Percentiles rank a stretch among this genome's conserved stretches.
Evolutionary conservation across 306 rosid genomes (phyloP).

Genomic region (Bauhinia variegata): DNA sequence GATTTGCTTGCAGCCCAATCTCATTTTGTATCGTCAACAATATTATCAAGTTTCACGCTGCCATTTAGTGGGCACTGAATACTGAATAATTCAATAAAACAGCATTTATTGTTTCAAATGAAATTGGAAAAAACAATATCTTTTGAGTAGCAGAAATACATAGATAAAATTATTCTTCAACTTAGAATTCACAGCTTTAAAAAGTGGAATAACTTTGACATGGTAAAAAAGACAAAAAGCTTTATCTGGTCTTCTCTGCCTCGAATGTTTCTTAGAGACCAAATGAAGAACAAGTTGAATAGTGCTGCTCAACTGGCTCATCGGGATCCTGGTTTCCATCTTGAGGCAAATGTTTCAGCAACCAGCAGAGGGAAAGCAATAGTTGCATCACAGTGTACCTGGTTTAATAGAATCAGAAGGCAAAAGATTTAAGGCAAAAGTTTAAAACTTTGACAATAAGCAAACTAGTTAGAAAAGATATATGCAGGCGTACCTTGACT

Average conservation of each 20-base stretch:
- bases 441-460: constrained; percentile 16
- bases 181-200: background rate
- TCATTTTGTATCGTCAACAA: too few relatives aligned
- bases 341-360: constrained; percentile 75
- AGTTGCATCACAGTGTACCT: constrained; percentile 92
- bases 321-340: constrained; percentile 35
- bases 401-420: constrained; percentile 26
- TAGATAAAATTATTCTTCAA: constrained; percentile 10
- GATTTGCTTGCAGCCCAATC: background rate
- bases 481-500: constrained; percentile 64
- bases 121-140: too few relatives aligned
- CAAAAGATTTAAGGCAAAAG: background rate
- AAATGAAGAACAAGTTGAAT: background rate
- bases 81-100: too few relatives aligned
- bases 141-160: background rate
- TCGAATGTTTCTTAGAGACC: background rate
- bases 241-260: constrained; percentile 4
- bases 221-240: too few relatives aligned
- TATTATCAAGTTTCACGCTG: too few relatives aligned
- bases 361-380: constrained; percentile 81
- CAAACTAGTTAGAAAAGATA: constrained; percentile 1
- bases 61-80: too few relatives aligned
- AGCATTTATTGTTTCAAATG: too few relatives aligned
- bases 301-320: background rate
- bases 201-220: constrained; percentile 6